Evolutionary conservation across 108 stramenopile genomes (phyloP), one percentile per base, ranked within the genome.

Genomic region (Fistulifera pelliculosa): DNA sequence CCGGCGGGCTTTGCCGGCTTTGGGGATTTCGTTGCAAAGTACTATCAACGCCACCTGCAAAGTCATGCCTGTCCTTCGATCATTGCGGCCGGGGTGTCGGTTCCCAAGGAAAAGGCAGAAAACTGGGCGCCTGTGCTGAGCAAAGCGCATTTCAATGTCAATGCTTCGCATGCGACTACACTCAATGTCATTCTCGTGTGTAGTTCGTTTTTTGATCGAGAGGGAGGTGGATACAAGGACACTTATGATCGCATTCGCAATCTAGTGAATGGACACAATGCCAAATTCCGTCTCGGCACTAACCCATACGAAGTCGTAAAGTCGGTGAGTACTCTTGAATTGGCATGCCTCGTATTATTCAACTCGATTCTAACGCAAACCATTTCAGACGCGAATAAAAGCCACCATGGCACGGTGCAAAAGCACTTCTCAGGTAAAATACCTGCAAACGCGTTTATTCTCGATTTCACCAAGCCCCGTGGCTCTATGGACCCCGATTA

Each of bases 121-220:
- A 77, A 68, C 47, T 82, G 76, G 76, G 81, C 76, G 43, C 73
- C 74, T 1, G 18, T 66, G 47, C 47, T 77, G 39, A 51, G 28
- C 54, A 60, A 57, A 27, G 76, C 76, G 14, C 56, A 73, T 27
- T 82, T 69, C 67, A 64, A 69, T 23, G 68, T 77, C 7, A 43
- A 82, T 21, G 64, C 74, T 0, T 62, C 58, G 3, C 7, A 58
- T 2, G 66, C 71, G 17, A 69, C 62, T 3, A 38, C 23, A 0
- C 17, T 82, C 45, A 75, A 82, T 53, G 76, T 73, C 6, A 49
- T 82, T 25, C 25, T 82, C 18, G 55, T 82, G 7, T 59, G 65
- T 51, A 60, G 72, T 22, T 41, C 66, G 21, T 53, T 27, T 26
- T 38, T 82, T 16, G 31, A 51, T 18, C 38, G 14, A 35, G 40